Conservation (phyloP, 768 basidiomycete genomes). For the Boletellus sp. region DNA sequence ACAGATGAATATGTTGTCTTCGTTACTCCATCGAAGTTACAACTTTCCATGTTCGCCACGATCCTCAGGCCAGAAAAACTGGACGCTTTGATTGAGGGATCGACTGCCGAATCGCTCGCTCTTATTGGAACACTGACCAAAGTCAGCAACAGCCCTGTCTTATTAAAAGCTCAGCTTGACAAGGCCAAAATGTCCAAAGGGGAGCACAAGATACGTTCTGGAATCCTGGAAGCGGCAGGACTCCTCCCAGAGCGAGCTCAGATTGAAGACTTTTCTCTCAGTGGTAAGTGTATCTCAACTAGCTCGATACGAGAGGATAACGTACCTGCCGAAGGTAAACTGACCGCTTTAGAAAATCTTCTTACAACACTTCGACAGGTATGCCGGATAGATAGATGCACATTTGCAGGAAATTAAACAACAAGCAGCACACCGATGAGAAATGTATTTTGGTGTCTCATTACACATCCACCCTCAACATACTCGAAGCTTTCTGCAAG, state of each 20-base stretch:
- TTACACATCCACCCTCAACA: slow-evolving; percentile 90
- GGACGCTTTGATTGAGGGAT: slow-evolving; percentile 63
- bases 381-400: background rate
- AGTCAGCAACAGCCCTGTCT: slow-evolving; percentile 88
- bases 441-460: slow-evolving; percentile 98
- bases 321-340: slow-evolving; percentile 56
- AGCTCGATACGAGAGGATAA: background rate
- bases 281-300: slow-evolving; percentile 52
- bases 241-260: slow-evolving; percentile 57
- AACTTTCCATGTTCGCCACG: slow-evolving; percentile 71
- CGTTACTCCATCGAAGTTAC: slow-evolving; percentile 80
- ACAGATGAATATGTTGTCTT: slow-evolving; percentile 99
- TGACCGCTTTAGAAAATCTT: slow-evolving; percentile 61
- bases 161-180: slow-evolving; percentile 77
- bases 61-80: slow-evolving; percentile 72
- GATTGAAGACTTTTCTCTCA: slow-evolving; percentile 71
- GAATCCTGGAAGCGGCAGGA: slow-evolving; percentile 56
- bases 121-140: slow-evolving; percentile 81
- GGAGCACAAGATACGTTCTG: slow-evolving; percentile 42
- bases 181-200: slow-evolving; percentile 47
- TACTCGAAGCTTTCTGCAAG: slow-evolving; percentile 84
- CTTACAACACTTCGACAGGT: slow-evolving; percentile 61
- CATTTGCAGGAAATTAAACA: slow-evolving; percentile 1
- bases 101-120: slow-evolving; percentile 73
- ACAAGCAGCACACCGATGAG: slow-evolving; percentile 68